These are phyloP conservation scores for Fusarium nurragi DNA, from an alignment of 2,329 filamentous ascomycete genomes.

Conservation along the genomic window DNA sequence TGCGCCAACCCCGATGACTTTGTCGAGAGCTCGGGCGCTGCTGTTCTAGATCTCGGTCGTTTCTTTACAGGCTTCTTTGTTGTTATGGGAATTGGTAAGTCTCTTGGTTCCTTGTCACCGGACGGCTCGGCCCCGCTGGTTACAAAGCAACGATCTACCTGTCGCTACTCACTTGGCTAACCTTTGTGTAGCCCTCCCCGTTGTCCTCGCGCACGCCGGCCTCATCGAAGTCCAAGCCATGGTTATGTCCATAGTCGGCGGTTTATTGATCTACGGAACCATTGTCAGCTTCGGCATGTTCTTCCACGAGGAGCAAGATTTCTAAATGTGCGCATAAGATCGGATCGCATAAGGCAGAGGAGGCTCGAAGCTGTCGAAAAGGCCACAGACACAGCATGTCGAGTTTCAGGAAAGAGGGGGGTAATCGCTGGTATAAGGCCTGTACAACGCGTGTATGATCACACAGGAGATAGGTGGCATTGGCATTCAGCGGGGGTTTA, in stretches of 20 bases:
- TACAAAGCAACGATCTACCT: background rate
- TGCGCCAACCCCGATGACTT: slow-evolving; percentile 96
- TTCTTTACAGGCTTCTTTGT: slow-evolving; percentile 97
- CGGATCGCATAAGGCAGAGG: background rate
- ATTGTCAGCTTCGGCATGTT: slow-evolving; percentile 99
- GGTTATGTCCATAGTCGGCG: slow-evolving; percentile 93
- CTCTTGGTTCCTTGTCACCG: background rate
- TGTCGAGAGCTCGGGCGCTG: slow-evolving; percentile 82
- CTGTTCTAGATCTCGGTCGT: slow-evolving; percentile 89
- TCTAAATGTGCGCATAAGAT: slow-evolving; percentile 60
- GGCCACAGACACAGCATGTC: background rate
- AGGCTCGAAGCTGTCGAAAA: background rate
- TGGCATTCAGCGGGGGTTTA: slow-evolving; percentile 37
- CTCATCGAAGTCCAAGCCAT: slow-evolving; percentile 87
- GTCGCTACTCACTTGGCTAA: slow-evolving; percentile 24
- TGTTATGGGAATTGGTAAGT: slow-evolving; percentile 95
- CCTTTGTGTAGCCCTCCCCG: slow-evolving; percentile 75
- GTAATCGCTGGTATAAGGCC: slow-evolving; percentile 9
- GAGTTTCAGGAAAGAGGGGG: slow-evolving; percentile 25
- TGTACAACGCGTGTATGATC: slow-evolving; percentile 39
- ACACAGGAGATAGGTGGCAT: slow-evolving; percentile 17
- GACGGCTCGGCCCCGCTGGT: background rate
- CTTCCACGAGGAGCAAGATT: slow-evolving; percentile 97
- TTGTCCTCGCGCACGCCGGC: slow-evolving; percentile 85
- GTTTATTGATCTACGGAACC: slow-evolving; percentile 94